Conservation (phyloP, 805 yeast genomes). For the Candida stauntonica region DNA sequence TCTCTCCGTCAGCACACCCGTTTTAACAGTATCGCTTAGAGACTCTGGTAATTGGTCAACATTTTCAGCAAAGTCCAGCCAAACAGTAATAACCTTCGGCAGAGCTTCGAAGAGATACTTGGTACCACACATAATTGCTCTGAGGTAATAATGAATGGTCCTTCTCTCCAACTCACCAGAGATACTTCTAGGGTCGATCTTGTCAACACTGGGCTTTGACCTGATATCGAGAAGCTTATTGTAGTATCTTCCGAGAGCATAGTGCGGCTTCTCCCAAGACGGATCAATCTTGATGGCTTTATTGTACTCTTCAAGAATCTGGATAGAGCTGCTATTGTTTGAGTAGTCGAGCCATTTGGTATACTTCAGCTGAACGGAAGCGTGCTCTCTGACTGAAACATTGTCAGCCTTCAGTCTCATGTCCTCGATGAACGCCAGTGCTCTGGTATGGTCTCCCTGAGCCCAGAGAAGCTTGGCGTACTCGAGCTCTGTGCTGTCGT, state of each 20-base stretch:
- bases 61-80: conserved; percentile 70
- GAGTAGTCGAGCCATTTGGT: conserved; percentile 88
- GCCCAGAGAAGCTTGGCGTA: conserved; percentile 84
- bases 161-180: conserved; percentile 51
- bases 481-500: conserved; percentile 57
- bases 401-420: conserved; percentile 24
- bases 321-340: conserved; percentile 73
- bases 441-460: conserved; percentile 83
- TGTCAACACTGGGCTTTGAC: conserved; percentile 26
- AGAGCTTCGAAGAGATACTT: conserved; percentile 74
- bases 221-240: conserved; percentile 73
- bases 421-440: conserved; percentile 58
- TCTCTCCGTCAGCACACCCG: conserved; percentile 24
- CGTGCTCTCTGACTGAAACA: conserved; percentile 26
- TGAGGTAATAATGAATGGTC: conserved; percentile 52
- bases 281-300: conserved; percentile 51
- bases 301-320: conserved; percentile 65
- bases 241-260: conserved; percentile 73
- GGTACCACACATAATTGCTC: conserved; percentile 58
- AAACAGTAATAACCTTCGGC: conserved; percentile 84
- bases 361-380: conserved; percentile 61
- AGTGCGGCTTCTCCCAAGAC: conserved; percentile 75
- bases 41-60: conserved; percentile 22
- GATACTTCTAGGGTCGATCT: conserved; percentile 25
- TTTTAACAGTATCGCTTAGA: conserved; percentile 14